phyloP scores from a whole-genome alignment of 352 stramenopile species.

The Thraustochytrium sp. region DNA sequence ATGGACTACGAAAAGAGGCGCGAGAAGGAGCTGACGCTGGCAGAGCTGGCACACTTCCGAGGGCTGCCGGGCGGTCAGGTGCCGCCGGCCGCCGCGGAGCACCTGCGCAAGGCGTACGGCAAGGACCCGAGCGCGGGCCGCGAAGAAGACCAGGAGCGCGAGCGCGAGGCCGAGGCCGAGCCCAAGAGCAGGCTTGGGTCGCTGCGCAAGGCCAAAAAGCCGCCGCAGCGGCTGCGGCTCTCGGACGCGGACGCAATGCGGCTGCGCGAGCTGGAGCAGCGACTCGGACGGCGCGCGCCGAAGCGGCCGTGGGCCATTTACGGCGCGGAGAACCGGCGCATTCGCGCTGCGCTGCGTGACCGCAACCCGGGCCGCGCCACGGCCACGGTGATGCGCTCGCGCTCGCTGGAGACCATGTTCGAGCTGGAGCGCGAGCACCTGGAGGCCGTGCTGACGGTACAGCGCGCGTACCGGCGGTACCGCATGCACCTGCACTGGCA shows the following conservation, averaged over 20 bases:
- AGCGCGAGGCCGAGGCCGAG: neutral
- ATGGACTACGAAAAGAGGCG: constrained; percentile 3
- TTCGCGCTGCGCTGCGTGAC: neutral
- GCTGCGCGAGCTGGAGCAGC: neutral
- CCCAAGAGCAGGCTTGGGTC: neutral
- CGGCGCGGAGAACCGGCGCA: neutral
- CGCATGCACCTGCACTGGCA: constrained; percentile 13
- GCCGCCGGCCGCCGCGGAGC: neutral
- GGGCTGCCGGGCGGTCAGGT: neutral
- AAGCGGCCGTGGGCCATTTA: constrained; percentile 11
- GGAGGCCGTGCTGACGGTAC: neutral
- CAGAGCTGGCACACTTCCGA: neutral
- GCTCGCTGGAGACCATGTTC: constrained; percentile 14
- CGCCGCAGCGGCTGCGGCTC: neutral
- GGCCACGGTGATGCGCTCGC: neutral
- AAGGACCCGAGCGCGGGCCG: neutral
- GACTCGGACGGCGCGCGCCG: neutral
- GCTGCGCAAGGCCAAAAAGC: neutral
- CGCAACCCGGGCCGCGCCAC: neutral
- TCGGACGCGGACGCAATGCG: constrained; percentile 9
- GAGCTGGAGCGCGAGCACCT: constrained; percentile 17
- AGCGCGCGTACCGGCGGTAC: constrained; percentile 7
- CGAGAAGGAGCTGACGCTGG: neutral
- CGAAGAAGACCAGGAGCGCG: neutral
- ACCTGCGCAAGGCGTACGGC: constrained; percentile 18